phyloP scores from a whole-genome alignment of 2,329 filamentous ascomycete species.

The Hypoxylon sp. region DNA sequence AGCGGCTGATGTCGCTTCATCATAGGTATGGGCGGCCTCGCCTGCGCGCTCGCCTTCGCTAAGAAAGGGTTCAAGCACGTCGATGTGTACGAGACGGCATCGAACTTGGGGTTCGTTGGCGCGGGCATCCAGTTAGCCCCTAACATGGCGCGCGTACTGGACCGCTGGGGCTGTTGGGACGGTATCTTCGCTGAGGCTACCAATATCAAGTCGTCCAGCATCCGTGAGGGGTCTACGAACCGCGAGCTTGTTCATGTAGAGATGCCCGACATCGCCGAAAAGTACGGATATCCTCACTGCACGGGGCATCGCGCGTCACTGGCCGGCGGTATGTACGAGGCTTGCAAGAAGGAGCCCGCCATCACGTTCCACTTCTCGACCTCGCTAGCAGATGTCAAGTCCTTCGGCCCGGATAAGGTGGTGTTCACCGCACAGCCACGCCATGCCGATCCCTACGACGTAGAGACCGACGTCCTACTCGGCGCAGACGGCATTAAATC shows the following conservation, averaged over 20 bases:
- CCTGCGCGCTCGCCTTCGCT: constrained; percentile 79
- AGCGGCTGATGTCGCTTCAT: constrained; percentile 22
- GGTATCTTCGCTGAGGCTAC: constrained; percentile 77
- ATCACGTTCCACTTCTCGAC: constrained; percentile 79
- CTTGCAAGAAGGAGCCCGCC: constrained; percentile 73
- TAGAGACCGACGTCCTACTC: constrained; percentile 68
- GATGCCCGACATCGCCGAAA: constrained; percentile 75
- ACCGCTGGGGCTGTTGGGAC: constrained; percentile 79
- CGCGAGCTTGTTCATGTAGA: constrained; percentile 79
- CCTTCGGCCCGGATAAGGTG: constrained; percentile 70
- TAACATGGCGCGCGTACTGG: constrained; percentile 84
- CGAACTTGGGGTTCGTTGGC: constrained; percentile 83
- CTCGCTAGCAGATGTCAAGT: constrained; percentile 68
- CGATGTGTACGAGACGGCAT: constrained; percentile 80
- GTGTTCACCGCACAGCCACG: constrained; percentile 72
- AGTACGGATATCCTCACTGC: constrained; percentile 83
- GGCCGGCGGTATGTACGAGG: constrained; percentile 77
- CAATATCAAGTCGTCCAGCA: constrained; percentile 78
- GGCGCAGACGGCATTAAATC: constrained; percentile 72
- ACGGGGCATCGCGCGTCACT: constrained; percentile 83
- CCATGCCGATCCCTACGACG: constrained; percentile 66
- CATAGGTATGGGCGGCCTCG: constrained; percentile 83
- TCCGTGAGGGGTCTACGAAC: constrained; percentile 79
- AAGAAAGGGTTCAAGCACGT: constrained; percentile 82
- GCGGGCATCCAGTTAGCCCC: constrained; percentile 88